These are phyloP conservation scores for Xylaria palmicola DNA, from an alignment of 495 filamentous ascomycete species.

Conservation along the genomic window DNA sequence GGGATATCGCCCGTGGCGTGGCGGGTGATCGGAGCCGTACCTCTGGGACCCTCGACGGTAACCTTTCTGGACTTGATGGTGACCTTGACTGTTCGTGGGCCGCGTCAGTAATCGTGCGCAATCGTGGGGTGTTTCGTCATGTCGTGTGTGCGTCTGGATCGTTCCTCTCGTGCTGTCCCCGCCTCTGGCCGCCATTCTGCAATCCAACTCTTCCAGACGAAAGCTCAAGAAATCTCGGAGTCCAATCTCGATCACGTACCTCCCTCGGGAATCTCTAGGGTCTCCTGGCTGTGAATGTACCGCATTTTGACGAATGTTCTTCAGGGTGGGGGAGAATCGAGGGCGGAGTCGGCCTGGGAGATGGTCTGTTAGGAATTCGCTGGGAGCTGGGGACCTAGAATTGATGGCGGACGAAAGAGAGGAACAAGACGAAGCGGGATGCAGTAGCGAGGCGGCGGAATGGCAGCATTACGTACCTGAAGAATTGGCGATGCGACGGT, in stretches of 20 bases:
- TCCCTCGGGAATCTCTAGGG: constrained; percentile 89
- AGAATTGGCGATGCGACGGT: constrained; percentile 24
- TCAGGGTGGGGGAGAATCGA: constrained; percentile 31
- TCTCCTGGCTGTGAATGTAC: constrained; percentile 97
- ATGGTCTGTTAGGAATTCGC: constrained; percentile 15
- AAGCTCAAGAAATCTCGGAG: background rate
- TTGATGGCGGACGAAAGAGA: background rate
- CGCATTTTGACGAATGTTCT: constrained; percentile 72
- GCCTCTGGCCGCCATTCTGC: background rate
- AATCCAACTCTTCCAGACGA: background rate
- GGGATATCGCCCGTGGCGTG: background rate
- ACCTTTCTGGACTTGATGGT: constrained; percentile 92
- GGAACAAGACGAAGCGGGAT: background rate
- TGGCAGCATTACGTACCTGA: constrained; percentile 30
- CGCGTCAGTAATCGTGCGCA: constrained; percentile 37
- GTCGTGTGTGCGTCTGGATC: constrained; percentile 18
- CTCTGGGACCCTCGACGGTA: constrained; percentile 93
- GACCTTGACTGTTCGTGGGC: constrained; percentile 73
- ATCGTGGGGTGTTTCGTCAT: constrained; percentile 3
- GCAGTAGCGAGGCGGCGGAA: background rate
- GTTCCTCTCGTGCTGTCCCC: background rate
- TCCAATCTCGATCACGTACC: constrained; percentile 61
- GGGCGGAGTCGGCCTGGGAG: constrained; percentile 27
- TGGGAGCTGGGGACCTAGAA: background rate
- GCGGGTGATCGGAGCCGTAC: constrained; percentile 37